These are phyloP conservation scores for Leptographium galeiforme DNA, from an alignment of 2,329 filamentous ascomycete genomes.

Conservation along the genomic window DNA sequence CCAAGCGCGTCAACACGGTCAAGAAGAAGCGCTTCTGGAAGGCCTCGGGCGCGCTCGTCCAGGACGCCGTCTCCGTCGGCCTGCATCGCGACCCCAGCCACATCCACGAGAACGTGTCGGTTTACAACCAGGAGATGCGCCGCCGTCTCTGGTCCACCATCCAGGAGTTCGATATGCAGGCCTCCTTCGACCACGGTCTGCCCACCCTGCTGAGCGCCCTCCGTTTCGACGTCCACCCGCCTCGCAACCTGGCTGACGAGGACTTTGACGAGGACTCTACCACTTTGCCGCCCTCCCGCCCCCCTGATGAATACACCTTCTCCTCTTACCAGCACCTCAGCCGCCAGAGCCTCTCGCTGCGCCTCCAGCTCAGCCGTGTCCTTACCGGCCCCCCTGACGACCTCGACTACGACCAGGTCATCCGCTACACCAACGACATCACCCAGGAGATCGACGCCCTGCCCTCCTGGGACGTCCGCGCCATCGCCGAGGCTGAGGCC, in stretches of 20 bases:
- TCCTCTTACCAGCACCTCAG: slow-evolving; percentile 45
- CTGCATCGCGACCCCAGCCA: slow-evolving; percentile 46
- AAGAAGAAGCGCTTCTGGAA: slow-evolving; percentile 53
- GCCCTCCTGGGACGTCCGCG: slow-evolving; percentile 38
- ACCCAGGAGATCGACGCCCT: slow-evolving; percentile 47
- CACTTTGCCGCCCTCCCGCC: slow-evolving; percentile 35
- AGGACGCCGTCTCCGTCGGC: slow-evolving; percentile 44
- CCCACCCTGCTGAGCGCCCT: slow-evolving; percentile 44
- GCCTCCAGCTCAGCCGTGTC: slow-evolving; percentile 43
- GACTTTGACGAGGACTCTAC: slow-evolving; percentile 38
- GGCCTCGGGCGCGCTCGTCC: slow-evolving; percentile 39
- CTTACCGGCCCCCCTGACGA: slow-evolving; percentile 40
- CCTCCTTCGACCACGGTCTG: slow-evolving; percentile 46
- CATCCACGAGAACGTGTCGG: slow-evolving; percentile 39
- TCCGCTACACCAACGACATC: slow-evolving; percentile 47
- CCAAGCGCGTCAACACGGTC: slow-evolving; percentile 47
- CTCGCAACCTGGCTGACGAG: slow-evolving; percentile 39
- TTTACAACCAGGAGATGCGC: slow-evolving; percentile 50
- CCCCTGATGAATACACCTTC: slow-evolving; percentile 40
- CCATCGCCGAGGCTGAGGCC: background rate
- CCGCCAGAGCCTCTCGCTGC: slow-evolving; percentile 40
- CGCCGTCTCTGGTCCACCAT: slow-evolving; percentile 48
- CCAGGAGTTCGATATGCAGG: slow-evolving; percentile 48
- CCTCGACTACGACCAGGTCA: slow-evolving; percentile 48
- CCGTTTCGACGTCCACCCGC: slow-evolving; percentile 40